These are phyloP conservation scores for Saccharomyces hybrid DNA, from an alignment of 1,139 yeast genomes.

Conservation along the genomic window DNA sequence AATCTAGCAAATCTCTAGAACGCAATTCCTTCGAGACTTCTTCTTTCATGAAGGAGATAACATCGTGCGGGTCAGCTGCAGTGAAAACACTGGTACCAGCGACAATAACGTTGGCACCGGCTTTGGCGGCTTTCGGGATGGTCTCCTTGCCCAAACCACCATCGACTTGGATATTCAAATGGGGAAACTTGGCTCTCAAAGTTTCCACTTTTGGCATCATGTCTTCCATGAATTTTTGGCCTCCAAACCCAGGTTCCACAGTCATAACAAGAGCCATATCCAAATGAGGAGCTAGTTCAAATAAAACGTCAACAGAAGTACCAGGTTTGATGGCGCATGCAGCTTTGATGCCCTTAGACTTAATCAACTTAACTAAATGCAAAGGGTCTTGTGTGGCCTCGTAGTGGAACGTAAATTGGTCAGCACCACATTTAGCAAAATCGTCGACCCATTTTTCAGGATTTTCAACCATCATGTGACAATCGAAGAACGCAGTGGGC, in stretches of 20 bases:
- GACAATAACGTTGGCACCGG: constrained; percentile 96
- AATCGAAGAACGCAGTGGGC: constrained; percentile 72
- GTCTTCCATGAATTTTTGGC: constrained; percentile 89
- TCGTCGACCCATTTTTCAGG: constrained; percentile 95
- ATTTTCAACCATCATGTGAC: constrained; percentile 97
- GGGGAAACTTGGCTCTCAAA: constrained; percentile 66
- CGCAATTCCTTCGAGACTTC: constrained; percentile 42
- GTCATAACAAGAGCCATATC: constrained; percentile 97
- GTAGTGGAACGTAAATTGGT: constrained; percentile 91
- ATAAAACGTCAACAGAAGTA: constrained; percentile 80
- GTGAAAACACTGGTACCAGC: constrained; percentile 94
- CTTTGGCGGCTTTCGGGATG: constrained; percentile 75
- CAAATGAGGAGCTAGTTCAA: constrained; percentile 64
- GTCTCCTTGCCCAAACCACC: constrained; percentile 92
- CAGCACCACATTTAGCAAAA: constrained; percentile 92
- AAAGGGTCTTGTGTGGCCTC: constrained; percentile 84
- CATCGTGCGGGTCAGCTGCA: constrained; percentile 68
- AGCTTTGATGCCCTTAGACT: constrained; percentile 77
- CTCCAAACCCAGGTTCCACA: constrained; percentile 98
- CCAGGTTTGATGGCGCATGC: constrained; percentile 95
- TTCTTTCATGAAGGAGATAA: constrained; percentile 58
- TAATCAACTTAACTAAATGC: constrained; percentile 67
- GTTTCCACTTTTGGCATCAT: constrained; percentile 94
- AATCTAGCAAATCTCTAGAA: constrained; percentile 27
- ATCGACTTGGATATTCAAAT: constrained; percentile 86